Base-by-base conservation (phyloP, 176 grass and related monocot genomes). In the Eremochloa ophiuroides region DNA sequence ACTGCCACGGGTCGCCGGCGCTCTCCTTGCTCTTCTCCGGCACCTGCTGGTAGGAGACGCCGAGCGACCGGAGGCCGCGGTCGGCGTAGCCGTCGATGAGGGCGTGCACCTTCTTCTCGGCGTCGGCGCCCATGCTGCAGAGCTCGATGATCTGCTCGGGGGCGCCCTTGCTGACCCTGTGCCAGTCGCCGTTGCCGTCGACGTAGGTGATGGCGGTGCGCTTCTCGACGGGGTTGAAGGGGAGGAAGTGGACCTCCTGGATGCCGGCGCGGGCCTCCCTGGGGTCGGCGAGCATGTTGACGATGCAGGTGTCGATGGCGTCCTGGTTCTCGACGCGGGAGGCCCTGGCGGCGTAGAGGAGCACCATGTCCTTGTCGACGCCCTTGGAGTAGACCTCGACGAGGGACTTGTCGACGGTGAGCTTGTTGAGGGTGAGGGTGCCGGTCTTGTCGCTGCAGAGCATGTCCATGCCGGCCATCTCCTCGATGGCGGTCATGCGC, bases 401-500 rank as follows among this genome's bases (percentile, higher is more conserved):
- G 75, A 98, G 80, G 34, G 64, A 56, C 86, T 93, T 98, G 88
- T 98, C 95, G 37, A 98, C 92, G 20, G 92, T 94, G 66, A 98
- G 95, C 83, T 98, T 98, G 90, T 98, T 98, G 74, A 98, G 88
- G 8, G 92, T 98, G 85, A 98, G 88, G 2, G 95, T 98, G 5
- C 95, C 95, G 17, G 95, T 98, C 81, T 94, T 98, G 78, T 98
- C 95, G 88, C 92, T 94, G 90, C 95, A 98, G 27, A 98, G 90
- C 47, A 98, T 84, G 84, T 98, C 95, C 95, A 98, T 98, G 73
- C 95, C 92, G 82, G 95, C 95, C 92, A 98, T 92, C 83, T 98
- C 95, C 85, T 98, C 95, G 42, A 98, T 98, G 83, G 95, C 95
- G 0, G 95, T 98, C 95, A 98, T 98, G 51, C 95, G 87, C 90